These are phyloP conservation scores for Neurospora terricola DNA, from an alignment of 495 filamentous ascomycete species.

Conservation along the genomic window DNA sequence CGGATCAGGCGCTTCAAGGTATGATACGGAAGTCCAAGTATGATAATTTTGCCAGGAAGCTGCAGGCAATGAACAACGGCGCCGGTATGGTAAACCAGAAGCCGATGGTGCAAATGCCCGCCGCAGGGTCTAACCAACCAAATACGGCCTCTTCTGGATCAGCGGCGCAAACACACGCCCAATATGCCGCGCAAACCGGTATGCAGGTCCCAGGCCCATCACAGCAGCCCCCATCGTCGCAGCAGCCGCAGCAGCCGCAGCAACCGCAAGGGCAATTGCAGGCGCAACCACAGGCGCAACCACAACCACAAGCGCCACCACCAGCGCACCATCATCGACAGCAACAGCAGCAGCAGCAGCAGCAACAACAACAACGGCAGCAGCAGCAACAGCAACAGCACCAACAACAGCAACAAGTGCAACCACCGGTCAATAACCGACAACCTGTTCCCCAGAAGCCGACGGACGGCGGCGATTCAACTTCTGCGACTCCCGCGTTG, in stretches of 20 bases:
- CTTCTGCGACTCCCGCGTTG: slow-evolving; percentile 4
- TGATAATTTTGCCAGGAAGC: neutral
- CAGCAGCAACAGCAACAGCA: slow-evolving; percentile 1
- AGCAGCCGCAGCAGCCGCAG: slow-evolving; percentile 22
- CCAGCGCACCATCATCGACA: slow-evolving; percentile 7
- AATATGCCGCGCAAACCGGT: slow-evolving; percentile 9
- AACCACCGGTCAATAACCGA: neutral
- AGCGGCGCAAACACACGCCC: neutral
- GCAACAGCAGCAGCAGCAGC: slow-evolving; percentile 1
- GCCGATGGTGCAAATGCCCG: slow-evolving; percentile 1
- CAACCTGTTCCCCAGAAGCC: slow-evolving; percentile 3
- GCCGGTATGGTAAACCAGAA: slow-evolving; percentile 3
- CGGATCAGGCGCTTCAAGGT: neutral
- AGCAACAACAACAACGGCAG: neutral
- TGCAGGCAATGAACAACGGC: slow-evolving; percentile 1
- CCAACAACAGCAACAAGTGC: neutral
- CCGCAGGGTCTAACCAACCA: neutral
- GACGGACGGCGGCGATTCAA: slow-evolving; percentile 6
- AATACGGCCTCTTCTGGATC: neutral
- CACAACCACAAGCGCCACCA: neutral
- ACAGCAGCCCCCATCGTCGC: neutral
- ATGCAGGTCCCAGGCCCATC: slow-evolving; percentile 14
- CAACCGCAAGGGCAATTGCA: slow-evolving; percentile 9
- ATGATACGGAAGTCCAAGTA: neutral
- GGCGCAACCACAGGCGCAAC: neutral